Percentiles rank a stretch among this genome's conserved stretches.
These are phyloP conservation scores for Craspedostauros australis DNA, from an alignment of 108 stramenopile genomes.

Conservation along the genomic window DNA sequence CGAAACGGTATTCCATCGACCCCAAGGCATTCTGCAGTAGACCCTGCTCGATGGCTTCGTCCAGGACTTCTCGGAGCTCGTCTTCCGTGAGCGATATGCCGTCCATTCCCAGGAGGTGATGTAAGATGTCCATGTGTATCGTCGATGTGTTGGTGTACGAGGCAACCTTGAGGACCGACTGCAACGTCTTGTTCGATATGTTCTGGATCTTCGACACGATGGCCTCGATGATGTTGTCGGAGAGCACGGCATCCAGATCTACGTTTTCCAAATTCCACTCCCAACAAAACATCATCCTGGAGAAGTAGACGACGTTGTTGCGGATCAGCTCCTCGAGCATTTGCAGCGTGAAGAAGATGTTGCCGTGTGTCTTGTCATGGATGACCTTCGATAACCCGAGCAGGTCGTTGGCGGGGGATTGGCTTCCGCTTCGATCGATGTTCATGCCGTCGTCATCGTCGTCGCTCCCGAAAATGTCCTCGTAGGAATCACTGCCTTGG, in stretches of 20 bases:
- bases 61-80: constrained; percentile 15
- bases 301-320: constrained; percentile 42
- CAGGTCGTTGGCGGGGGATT: constrained; percentile 4
- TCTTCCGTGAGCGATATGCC: constrained; percentile 9
- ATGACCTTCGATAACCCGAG: constrained; percentile 21
- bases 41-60: constrained; percentile 18
- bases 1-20: constrained; percentile 25
- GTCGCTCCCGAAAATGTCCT: too few species aligned
- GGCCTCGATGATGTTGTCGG: constrained; percentile 21
- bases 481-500: too few species aligned
- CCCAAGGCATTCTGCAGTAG: constrained; percentile 13
- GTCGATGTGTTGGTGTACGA: constrained; percentile 32
- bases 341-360: constrained; percentile 27
- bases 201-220: constrained; percentile 35
- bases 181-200: constrained; percentile 19
- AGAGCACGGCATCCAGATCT: constrained; percentile 3
- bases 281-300: constrained; percentile 36
- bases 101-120: constrained; percentile 13
- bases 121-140: constrained; percentile 27
- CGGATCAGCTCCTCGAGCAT: constrained; percentile 44
- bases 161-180: constrained; percentile 35
- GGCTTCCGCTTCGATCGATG: constrained; percentile 2
- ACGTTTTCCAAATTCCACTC: constrained; percentile 33
- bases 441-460: too few species aligned
- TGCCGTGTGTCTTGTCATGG: constrained; percentile 23